Evolutionary conservation across 1,139 yeast species (phyloP), one percentile per base, ranked within the genome.

Genomic region (Debaryomyces fabryi): DNA sequence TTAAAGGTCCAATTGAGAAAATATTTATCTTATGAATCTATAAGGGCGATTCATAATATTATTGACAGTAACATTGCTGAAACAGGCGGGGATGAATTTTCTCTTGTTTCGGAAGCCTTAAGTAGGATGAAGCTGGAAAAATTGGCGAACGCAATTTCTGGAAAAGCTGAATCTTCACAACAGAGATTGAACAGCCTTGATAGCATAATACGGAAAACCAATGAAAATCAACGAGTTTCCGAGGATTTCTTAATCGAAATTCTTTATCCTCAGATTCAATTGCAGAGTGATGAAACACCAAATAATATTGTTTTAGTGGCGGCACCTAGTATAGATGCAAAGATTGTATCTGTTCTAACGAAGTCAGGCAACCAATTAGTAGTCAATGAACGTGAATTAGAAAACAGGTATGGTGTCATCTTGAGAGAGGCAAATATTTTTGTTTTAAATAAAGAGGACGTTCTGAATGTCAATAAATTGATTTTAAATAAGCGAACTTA

Each of bases 211-310:
- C 74, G 79, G 23, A 65, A 70, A 29, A 67, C 78, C 0, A 58
- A 67, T 2, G 68, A 68, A 6, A 65, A 70, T 43, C 80, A 82
- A 49, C 65, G 62, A n/a, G 71, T 82, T 5, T 77, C 77, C 16
- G 89, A 86, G 54, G 82, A 86, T 45, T 88, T 82, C 58, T 64
- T 85, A 53, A 75, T 92, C 41, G 88, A 88, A 50, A 76, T 92
- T 34, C 74, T 89, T 10, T 81, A 92, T 1, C 98, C 99, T 0
- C 98, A 93, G 62, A 82, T 93, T 45, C 96, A 92, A 62, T 65
- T 92, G 20, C 85, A 86, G 51, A 79, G 88, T 45, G 85, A 85
- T 32, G 81, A 81, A 46, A 81, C 82, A 42, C 82, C 84, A 0
- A 81, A 81, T 43, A 76, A 86, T 2, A 83, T 88, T 47, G 78